These are phyloP conservation scores for Barnettozyma populi DNA, from an alignment of 805 yeast species.

Conservation along the genomic window DNA sequence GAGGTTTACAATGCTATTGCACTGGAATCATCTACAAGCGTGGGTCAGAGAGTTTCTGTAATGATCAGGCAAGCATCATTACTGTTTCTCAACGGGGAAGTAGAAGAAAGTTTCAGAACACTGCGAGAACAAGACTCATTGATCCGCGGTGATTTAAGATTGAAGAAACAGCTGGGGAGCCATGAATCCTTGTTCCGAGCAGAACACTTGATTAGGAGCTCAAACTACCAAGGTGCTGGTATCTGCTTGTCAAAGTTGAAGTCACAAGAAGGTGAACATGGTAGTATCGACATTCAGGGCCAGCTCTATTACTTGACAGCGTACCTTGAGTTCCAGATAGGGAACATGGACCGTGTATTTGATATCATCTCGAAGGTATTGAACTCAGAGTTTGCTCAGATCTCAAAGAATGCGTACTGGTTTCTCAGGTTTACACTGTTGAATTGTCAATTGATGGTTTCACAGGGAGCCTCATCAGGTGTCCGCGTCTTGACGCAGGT, in stretches of 20 bases:
- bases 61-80: slow-evolving; percentile 36
- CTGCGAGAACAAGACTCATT: slow-evolving; percentile 30
- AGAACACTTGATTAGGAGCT: slow-evolving; percentile 25
- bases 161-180: slow-evolving; percentile 37
- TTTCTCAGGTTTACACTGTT: slow-evolving; percentile 41
- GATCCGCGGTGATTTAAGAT: slow-evolving; percentile 15
- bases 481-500: slow-evolving; percentile 46
- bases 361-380: slow-evolving; percentile 17
- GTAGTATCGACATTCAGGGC: slow-evolving; percentile 27
- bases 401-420: slow-evolving; percentile 34
- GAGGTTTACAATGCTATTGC: slow-evolving; percentile 45
- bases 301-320: slow-evolving; percentile 24
- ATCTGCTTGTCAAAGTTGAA: slow-evolving; percentile 18
- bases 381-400: slow-evolving; percentile 11
- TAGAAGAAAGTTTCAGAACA: slow-evolving; percentile 33
- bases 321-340: slow-evolving; percentile 18
- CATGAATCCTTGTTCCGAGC: slow-evolving; percentile 36
- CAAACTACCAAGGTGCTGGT: slow-evolving; percentile 24
- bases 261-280: slow-evolving; percentile 18
- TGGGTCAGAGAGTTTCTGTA: slow-evolving; percentile 36
- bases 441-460: slow-evolving; percentile 39
- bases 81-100: slow-evolving; percentile 34
- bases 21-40: slow-evolving; percentile 30
- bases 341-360: slow-evolving; percentile 21
- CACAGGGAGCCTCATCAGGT: slow-evolving; percentile 34